Conservation (phyloP, 495 filamentous ascomycete genomes). For the Trichoderma gamsii region DNA sequence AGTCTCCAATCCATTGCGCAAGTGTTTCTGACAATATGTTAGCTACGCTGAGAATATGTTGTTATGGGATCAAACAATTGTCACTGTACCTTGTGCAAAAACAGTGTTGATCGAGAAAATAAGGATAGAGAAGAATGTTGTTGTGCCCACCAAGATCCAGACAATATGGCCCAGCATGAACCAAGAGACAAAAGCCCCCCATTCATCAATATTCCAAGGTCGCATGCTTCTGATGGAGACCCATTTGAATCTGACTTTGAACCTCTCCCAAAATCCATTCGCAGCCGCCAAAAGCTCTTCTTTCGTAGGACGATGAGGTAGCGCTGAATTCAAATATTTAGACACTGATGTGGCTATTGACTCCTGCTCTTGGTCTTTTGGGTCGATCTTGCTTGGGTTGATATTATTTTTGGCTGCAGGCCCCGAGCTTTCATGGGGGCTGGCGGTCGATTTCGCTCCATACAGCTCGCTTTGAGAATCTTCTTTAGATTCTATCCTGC, state of each 20-base stretch:
- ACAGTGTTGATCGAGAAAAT: constrained; percentile 93
- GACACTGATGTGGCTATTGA: constrained; percentile 36
- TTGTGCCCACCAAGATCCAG: constrained; percentile 92
- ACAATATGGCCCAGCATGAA: constrained; percentile 85
- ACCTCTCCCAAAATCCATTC: constrained; percentile 84
- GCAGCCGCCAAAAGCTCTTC: constrained; percentile 90
- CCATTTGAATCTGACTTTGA: constrained; percentile 95
- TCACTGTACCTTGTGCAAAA: constrained; percentile 73
- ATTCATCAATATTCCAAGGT: constrained; percentile 95
- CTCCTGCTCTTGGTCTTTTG: constrained; percentile 22
- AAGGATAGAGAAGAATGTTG: constrained; percentile 88
- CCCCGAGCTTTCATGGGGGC: constrained; percentile 20
- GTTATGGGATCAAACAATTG: not conserved
- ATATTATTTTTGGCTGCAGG: constrained; percentile 16
- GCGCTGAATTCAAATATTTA: constrained; percentile 53
- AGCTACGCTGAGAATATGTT: not conserved
- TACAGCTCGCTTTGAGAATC: not conserved
- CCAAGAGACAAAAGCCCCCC: constrained; percentile 93
- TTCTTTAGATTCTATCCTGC: not conserved
- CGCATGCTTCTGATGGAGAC: constrained; percentile 88
- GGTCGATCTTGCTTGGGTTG: constrained; percentile 17
- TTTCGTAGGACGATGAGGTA: constrained; percentile 83
- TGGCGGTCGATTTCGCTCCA: not conserved
- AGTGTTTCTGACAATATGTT: constrained; percentile 63
- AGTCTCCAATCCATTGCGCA: constrained; percentile 89